phyloP scores from a whole-genome alignment of 768 basidiomycete species.

The Tricholoma terreum region DNA sequence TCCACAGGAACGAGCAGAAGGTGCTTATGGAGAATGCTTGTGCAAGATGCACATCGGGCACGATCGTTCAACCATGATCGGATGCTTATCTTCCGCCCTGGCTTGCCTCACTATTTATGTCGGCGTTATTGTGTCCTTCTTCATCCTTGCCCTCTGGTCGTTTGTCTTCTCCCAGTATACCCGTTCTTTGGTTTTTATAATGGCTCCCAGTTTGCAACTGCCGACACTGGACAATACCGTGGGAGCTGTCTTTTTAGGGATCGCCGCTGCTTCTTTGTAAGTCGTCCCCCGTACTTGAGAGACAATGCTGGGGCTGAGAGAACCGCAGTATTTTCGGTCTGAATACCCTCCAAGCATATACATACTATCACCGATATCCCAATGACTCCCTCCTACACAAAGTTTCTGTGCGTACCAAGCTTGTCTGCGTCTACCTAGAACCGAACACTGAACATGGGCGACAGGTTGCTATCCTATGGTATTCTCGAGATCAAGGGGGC shows the following conservation, averaged over 20 bases:
- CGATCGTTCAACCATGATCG: neutral
- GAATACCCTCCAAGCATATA: slow-evolving; percentile 36
- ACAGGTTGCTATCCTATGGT: slow-evolving; percentile 37
- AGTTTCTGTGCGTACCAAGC: slow-evolving; percentile 26
- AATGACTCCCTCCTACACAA: slow-evolving; percentile 36
- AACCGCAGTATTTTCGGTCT: slow-evolving; percentile 35
- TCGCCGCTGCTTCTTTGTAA: slow-evolving; percentile 33
- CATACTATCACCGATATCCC: slow-evolving; percentile 38
- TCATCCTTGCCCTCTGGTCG: neutral
- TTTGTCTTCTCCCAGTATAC: neutral
- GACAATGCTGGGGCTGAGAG: too few species aligned
- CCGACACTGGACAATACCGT: slow-evolving; percentile 38
- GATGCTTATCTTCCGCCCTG: neutral
- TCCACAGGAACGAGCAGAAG: neutral
- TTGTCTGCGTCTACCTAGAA: neutral
- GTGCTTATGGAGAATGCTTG: neutral
- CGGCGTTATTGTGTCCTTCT: neutral
- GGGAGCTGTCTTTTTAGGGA: slow-evolving; percentile 35
- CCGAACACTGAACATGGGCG: neutral
- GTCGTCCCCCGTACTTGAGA: slow-evolving; percentile 5
- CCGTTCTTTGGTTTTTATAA: slow-evolving; percentile 4
- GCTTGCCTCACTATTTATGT: neutral
- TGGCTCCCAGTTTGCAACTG: slow-evolving; percentile 20
- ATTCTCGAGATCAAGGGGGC: neutral
- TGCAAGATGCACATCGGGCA: neutral